Evolutionary conservation across 257 asterid species (phyloP).

Genomic region (Salvia splendens): DNA sequence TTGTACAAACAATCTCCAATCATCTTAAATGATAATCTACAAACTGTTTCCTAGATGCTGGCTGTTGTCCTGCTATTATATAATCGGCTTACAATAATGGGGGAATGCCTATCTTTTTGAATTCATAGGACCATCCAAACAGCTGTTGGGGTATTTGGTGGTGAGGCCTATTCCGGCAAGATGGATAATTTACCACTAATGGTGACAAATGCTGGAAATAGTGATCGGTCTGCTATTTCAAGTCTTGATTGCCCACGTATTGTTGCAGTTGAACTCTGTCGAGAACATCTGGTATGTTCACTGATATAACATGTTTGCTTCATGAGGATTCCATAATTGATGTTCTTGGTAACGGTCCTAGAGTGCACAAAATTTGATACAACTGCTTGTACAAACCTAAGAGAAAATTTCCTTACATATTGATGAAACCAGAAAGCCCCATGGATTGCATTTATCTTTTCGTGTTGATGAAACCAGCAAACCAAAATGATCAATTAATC

Average conservation of each 20-base stretch:
- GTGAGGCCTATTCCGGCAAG: constrained; percentile 63
- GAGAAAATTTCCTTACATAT: not conserved
- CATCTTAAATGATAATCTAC: constrained; percentile 21
- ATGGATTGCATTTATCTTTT: not conserved
- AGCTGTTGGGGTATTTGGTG: constrained; percentile 94
- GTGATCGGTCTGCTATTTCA: constrained; percentile 77
- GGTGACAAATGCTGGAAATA: constrained; percentile 87
- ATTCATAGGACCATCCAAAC: constrained; percentile 80
- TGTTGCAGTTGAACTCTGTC: constrained; percentile 80
- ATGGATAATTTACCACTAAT: constrained; percentile 69
- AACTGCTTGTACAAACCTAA: not conserved
- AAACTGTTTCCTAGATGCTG: too few species aligned
- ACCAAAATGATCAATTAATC: not conserved
- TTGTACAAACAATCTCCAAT: not conserved
- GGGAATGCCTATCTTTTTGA: not conserved
- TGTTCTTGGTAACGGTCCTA: constrained; percentile 15
- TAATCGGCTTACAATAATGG: too few species aligned
- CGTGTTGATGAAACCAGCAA: not conserved
- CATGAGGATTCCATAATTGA: not conserved
- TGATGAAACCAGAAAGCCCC: not conserved
- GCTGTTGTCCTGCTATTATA: too few species aligned
- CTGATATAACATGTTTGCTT: constrained; percentile 25
- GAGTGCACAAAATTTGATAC: not conserved
- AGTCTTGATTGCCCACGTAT: constrained; percentile 79
- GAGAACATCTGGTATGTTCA: constrained; percentile 86